Percentiles rank a stretch among this genome's conserved stretches.
phyloP scores from a whole-genome alignment of 2,329 filamentous ascomycete genomes.

The Beauveria asiatica region DNA sequence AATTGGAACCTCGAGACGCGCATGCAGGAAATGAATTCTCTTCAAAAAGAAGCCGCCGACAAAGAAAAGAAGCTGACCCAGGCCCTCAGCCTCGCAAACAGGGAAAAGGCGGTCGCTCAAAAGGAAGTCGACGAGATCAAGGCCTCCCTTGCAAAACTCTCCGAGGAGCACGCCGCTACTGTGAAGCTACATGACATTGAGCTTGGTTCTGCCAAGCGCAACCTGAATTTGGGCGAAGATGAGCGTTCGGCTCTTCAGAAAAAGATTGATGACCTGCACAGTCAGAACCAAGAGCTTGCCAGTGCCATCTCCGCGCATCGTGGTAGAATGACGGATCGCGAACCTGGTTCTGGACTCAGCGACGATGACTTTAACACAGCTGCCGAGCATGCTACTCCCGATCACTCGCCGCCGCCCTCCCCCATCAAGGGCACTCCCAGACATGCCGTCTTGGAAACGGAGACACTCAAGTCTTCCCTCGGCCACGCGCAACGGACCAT shows the following conservation, averaged over 20 bases:
- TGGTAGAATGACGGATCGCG: constrained; percentile 56
- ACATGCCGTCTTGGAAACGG: constrained; percentile 85
- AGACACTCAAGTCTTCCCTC: constrained; percentile 89
- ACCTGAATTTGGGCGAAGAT: constrained; percentile 65
- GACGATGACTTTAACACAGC: constrained; percentile 58
- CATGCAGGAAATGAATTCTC: constrained; percentile 70
- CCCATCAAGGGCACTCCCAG: constrained; percentile 87
- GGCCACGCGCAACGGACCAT: constrained; percentile 95
- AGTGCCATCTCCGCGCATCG: constrained; percentile 70
- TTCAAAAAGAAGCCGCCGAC: constrained; percentile 67
- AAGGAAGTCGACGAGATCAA: constrained; percentile 88
- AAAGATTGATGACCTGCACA: constrained; percentile 79
- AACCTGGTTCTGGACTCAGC: constrained; percentile 48
- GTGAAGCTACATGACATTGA: constrained; percentile 86
- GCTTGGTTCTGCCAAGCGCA: constrained; percentile 73
- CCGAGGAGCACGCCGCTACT: constrained; percentile 68
- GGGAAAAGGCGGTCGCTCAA: constrained; percentile 70
- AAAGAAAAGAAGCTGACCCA: constrained; percentile 76
- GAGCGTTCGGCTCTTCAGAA: constrained; percentile 72
- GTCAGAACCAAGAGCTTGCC: constrained; percentile 86
- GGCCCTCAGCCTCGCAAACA: constrained; percentile 56
- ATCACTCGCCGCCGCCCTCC: constrained; percentile 83
- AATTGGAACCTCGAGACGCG: constrained; percentile 97
- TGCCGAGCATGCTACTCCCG: constrained; percentile 65
- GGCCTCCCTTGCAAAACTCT: constrained; percentile 65